Base-by-base conservation (phyloP, 1,284 basidiomycete genomes). In the Vanrija pseudolonga region DNA sequence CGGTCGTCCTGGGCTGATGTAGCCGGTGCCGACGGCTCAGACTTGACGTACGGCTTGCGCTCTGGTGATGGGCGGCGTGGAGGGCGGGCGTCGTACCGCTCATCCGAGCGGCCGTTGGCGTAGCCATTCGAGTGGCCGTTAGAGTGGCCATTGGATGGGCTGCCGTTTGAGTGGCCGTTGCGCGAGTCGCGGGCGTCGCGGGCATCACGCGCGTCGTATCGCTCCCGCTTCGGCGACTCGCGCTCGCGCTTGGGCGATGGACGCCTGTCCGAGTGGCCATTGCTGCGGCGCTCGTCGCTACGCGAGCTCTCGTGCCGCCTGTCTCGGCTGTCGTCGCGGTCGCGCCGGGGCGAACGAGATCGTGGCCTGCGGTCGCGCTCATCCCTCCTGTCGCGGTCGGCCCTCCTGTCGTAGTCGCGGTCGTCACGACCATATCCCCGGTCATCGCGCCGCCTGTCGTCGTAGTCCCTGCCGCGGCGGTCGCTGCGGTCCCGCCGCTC, bases 1-100 rank as follows among this genome's bases (percentile, higher is more conserved):
- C 91, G 87, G 2, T 83, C 81, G 44, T 79, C 78, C 1, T 73
- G 64, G n/a, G n/a, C n/a, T n/a, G n/a, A n/a, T n/a, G n/a, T n/a
- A 2, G 57, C 45, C 17, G 47, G 45, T 3, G 53, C n/a, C 22
- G 55, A 37, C 46, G 53, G 45, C 41, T 23, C 45, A 17, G 60
- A 50, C 19, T 47, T 39, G 49, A 60, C 24, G 62, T 68, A 37
- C 56, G 60, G 51, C 61, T 60, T 60, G 39, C 51, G 55, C 22
- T 55, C 55, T 3, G 59, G 53, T 11, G 63, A 62, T 45, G 63
- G 60, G 24, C 62, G 63, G n/a, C 61, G 64, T 9, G 64, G 63
- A 22, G 62, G 53, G 15, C 70, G 69, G 56, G 55, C 69, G 47
- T 63, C 72, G 70, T 47, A 49, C 15, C 46, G 52, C 11, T 45